Evolutionary conservation across 257 asterid genomes (phyloP), one percentile per base, ranked within the genome.

Genomic region (Lavandula angustifolia): DNA sequence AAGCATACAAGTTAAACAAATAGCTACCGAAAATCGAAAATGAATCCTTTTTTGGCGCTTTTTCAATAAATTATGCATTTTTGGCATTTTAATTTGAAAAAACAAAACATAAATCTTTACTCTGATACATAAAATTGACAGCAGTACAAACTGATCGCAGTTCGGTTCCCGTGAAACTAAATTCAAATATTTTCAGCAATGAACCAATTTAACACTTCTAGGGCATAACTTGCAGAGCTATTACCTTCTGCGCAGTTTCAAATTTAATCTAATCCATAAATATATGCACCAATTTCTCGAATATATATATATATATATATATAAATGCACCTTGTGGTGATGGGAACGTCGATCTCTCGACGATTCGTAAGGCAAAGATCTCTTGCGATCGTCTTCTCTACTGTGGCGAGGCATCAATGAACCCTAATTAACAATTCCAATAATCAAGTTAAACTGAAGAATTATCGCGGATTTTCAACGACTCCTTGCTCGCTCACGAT

Each of bases 351-450:
- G 81, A 71, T 82, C 91, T 52, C 67, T 66, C 63, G 64, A 77
- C 27, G 84, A 77, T 62, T 77, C 77, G 66, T 75, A 73, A 41
- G 84, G 84, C 32, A 78, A 65, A 9, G 88, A 79, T 79, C 84
- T 75, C 71, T 77, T 69, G 56, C 77, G 83, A 70, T 80, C 84
- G 54, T 75, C 81, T 66, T 81, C 84, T 71, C 81, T 68, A 42
- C 80, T 64, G 74, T 74, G 33, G 9, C 91, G 88, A 74, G 84
- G 75, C 91, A 82, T 84, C 46, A 60, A 40, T 27, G 53, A 75
- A 62, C 67, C 85, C 75, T 60, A 40, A 73, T 27, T 44, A 48
- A 69, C 38, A 33, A 55, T 43, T 65, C 37, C 0, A 64, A 32
- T 48, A 22, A 73, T 7, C n/a, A 59, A 60, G 50, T 33, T 48